Base-by-base conservation (phyloP, 495 filamentous ascomycete species). In the Neurospora cerealis region DNA sequence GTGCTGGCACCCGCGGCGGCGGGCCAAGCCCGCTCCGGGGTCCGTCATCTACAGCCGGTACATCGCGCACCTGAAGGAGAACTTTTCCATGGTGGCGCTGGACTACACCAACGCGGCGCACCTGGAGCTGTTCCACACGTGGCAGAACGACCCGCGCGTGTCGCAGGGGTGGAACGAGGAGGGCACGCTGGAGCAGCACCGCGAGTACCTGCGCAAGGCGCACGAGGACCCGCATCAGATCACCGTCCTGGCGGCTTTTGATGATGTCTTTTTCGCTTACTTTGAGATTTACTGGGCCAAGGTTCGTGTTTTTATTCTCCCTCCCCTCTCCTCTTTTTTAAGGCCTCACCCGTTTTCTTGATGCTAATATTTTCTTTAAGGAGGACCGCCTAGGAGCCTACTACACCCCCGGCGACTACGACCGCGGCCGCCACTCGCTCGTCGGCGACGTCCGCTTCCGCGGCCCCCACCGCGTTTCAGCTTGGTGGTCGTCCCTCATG, bases 231-330 rank as follows among this genome's bases (percentile, higher is more conserved):
- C 88, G 4, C 90, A 91, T 75, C 86, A 88, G 66, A 80, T 91
- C 9, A 86, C 88, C 60, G 78, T 92, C 73, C 84, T 92, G 74
- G 90, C 87, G 0, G 81, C 86, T 2, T 92, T 91, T 72, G 84
- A 91, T 37, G 88, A 89, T 24, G 83, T 80, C 38, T 82, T 79
- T 8, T 92, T 92, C 79, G 88, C 90, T 0, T 92, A 92, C 74
- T 92, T 89, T 77, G 90, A 92, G 80, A 81, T 91, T 3, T 92
- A 92, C 78, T 92, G 90, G 90, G 88, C 86, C 21, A 91, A 91
- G 86, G 89, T 90, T 82, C 41, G 77, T 73, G 42, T 24, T 19
- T 11, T 48, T 6, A 5, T 48, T 44, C 5, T 38, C 9, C 37
- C 0, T 38, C 37, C 1, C 8, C 62, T 36, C 70, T 41, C 9